A percentile compares a stretch with the other conserved stretches of the same genome.
phyloP scores from a whole-genome alignment of 192 early-diverging fungal genomes.

The Backusella circina region DNA sequence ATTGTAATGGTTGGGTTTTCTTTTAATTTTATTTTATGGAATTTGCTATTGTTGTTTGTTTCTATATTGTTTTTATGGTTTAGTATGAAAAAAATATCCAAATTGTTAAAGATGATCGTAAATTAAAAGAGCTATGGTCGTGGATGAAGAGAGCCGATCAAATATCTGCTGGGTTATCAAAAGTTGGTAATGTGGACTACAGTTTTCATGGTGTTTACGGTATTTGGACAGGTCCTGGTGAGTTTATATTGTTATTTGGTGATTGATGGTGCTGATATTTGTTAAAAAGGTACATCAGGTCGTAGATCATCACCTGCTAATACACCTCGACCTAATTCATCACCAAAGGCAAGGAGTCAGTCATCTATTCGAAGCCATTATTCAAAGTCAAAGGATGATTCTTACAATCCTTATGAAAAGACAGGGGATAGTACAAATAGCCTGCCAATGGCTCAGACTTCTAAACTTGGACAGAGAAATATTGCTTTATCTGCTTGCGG shows the following conservation, averaged over 20 bases:
- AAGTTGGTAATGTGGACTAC: constrained; percentile 49
- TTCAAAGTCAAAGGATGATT: neutral
- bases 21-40: neutral
- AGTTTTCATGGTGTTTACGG: constrained; percentile 51
- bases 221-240: constrained; percentile 37
- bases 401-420: neutral
- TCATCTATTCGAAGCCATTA: neutral
- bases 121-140: constrained; percentile 46
- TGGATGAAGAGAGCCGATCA: constrained; percentile 47
- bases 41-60: neutral
- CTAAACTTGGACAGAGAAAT: constrained; percentile 44
- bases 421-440: neutral
- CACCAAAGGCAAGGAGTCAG: neutral
- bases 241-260: too few species aligned
- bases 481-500: constrained; percentile 48
- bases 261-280: too few species aligned
- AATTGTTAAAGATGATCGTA: constrained; percentile 47
- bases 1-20: constrained; percentile 32
- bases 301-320: constrained; percentile 16
- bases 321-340: constrained; percentile 6
- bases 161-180: constrained; percentile 36
- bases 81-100: constrained; percentile 42
- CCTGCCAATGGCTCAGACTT: constrained; percentile 38
- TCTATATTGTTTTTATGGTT: neutral
- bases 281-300: constrained; percentile 14